Evolutionary conservation across 164 flowering plant genomes (phyloP), one percentile per base, ranked within the genome.

Genomic region (Vitis amurensis): DNA sequence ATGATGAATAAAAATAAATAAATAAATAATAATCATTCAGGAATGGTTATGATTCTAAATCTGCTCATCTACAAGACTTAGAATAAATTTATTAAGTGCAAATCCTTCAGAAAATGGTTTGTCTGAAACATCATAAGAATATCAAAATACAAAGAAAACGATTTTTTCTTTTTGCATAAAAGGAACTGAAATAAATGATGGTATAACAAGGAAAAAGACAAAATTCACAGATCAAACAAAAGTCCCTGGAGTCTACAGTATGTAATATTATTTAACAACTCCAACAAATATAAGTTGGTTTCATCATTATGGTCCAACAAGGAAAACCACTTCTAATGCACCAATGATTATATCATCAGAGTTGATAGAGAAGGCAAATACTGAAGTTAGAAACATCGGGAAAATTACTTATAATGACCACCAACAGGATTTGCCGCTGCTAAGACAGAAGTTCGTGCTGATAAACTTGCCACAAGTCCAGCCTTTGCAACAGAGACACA

Each of bases 391-490:
- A 49, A 31, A 30, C 2, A 14, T 13, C 1, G 23, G 61, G 37
- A 63, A 27, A 29, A 61, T 79, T 92, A 96, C 99, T 93, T 89
- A 60, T 93, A 96, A 78, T 96, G 99, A 68, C 99, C 99, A 63
- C 98, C 97, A 84, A 88, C 97, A 73, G 99, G 99, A 65, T 96
- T 96, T 60, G 99, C 98, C 63, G 99, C 98, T 51, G 99, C 99
- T 73, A 96, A 74, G 66, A 96, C 85, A 76, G 97, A 85, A 74
- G 99, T 93, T 23, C 97, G 81, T 44, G 98, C 98, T 53, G 99
- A 96, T 77, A 96, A 87, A 85, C 98, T 93, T 73, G 99, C 99
- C 30, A 96, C 91, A 60, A 96, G 80, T 74, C 98, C 98, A 76
- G 99, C 99, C 80, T 96, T 96, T 63, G 99, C 99, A 84, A 96